phyloP scores from a whole-genome alignment of 2,329 filamentous ascomycete genomes.

The Penicillium sp. region DNA sequence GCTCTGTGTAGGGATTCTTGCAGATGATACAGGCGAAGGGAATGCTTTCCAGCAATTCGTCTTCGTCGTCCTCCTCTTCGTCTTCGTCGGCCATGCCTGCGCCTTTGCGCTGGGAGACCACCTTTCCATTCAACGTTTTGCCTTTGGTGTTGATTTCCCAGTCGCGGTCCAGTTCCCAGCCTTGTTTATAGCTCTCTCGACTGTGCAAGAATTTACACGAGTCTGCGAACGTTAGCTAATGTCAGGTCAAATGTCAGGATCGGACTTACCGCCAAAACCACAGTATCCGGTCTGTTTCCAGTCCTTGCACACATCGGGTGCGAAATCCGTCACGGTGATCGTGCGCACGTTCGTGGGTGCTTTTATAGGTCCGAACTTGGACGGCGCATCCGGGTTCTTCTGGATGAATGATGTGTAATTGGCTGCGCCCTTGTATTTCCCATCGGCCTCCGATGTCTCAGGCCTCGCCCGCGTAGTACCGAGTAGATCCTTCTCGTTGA shows the following conservation, averaged over 20 bases:
- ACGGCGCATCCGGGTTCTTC: conserved; percentile 75
- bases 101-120: conserved; percentile 50
- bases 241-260: conserved; percentile 39
- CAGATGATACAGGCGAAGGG: conserved; percentile 91
- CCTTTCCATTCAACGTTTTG: conserved; percentile 47
- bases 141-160: conserved; percentile 82
- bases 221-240: conserved; percentile 58
- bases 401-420: conserved; percentile 75
- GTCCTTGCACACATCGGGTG: conserved; percentile 93
- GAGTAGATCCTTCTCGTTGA: conserved; percentile 51
- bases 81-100: conserved; percentile 51
- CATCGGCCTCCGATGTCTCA: conserved; percentile 49
- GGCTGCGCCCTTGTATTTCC: conserved; percentile 75
- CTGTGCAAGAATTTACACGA: conserved; percentile 72
- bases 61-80: conserved; percentile 61
- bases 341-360: conserved; percentile 84
- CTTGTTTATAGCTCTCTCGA: conserved; percentile 72
- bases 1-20: conserved; percentile 73
- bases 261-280: conserved; percentile 4
- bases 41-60: conserved; percentile 76
- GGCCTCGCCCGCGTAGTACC: conserved; percentile 31
- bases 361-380: conserved; percentile 81
- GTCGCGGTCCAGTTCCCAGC: conserved; percentile 92
- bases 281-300: conserved; percentile 73
- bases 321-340: conserved; percentile 86